phyloP scores from a whole-genome alignment of 768 basidiomycete species.

The Pisolithus tinctorius region DNA sequence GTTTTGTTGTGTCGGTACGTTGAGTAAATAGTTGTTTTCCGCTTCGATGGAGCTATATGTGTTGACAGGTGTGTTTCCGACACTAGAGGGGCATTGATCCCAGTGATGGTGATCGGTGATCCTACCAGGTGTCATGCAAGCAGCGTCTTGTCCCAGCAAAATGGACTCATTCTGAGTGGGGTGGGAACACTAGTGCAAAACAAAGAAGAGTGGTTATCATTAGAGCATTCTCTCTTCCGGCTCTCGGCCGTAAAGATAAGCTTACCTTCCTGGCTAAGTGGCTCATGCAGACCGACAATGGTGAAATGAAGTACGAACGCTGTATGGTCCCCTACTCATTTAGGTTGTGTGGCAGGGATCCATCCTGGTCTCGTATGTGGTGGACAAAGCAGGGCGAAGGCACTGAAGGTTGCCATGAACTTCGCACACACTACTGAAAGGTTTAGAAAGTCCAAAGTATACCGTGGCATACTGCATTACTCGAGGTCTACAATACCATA shows the following conservation, averaged over 20 bases:
- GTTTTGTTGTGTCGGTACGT: conserved; percentile 42
- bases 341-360: too few relatives aligned
- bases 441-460: conserved; percentile 32
- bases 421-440: too few relatives aligned
- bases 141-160: background rate
- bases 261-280: too few relatives aligned
- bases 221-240: conserved; percentile 73
- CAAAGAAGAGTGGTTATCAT: conserved; percentile 82
- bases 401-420: too few relatives aligned
- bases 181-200: conserved; percentile 74
- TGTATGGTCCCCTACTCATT: too few relatives aligned
- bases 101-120: conserved; percentile 88
- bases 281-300: too few relatives aligned
- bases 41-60: background rate
- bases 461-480: conserved; percentile 37
- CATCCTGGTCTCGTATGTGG: too few relatives aligned
- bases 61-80: background rate
- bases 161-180: background rate
- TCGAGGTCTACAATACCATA: background rate
- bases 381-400: too few relatives aligned
- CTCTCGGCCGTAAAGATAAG: conserved; percentile 38
- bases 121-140: conserved; percentile 79
- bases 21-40: conserved; percentile 52
- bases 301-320: too few relatives aligned
- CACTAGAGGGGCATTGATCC: conserved; percentile 91